Conservation (phyloP, 1,284 basidiomycete species). For the Heterobasidion parviporum region DNA sequence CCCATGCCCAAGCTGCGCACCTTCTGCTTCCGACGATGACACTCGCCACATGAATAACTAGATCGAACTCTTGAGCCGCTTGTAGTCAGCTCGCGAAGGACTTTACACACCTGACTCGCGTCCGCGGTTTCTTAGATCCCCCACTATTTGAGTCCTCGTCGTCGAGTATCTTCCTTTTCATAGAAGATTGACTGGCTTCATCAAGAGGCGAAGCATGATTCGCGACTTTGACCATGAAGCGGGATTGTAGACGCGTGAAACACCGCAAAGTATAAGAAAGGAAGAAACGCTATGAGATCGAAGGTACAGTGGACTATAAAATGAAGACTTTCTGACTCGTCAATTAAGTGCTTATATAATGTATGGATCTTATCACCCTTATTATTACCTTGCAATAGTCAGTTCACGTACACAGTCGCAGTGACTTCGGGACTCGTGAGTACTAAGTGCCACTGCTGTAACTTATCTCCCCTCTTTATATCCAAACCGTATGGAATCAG, state of each 20-base stretch:
- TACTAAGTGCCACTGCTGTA: neutral
- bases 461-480: neutral
- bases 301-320: neutral
- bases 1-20: conserved; percentile 23
- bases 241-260: neutral
- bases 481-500: neutral
- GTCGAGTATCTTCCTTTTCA: conserved; percentile 56
- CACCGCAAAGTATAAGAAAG: neutral
- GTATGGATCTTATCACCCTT: too few species aligned
- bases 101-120: conserved; percentile 57
- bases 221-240: conserved; percentile 19
- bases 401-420: too few species aligned
- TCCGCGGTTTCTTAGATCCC: conserved; percentile 60
- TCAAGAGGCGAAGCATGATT: conserved; percentile 1
- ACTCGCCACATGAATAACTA: conserved; percentile 82
- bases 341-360: too few species aligned
- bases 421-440: too few species aligned
- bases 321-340: neutral
- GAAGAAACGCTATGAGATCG: neutral
- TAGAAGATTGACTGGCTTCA: conserved; percentile 7
- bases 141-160: conserved; percentile 41
- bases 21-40: conserved; percentile 79
- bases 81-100: conserved; percentile 5
- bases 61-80: neutral
- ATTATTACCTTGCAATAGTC: too few species aligned